These are phyloP conservation scores for Kwoniella europaea DNA, from an alignment of 768 basidiomycete genomes.

Conservation along the genomic window DNA sequence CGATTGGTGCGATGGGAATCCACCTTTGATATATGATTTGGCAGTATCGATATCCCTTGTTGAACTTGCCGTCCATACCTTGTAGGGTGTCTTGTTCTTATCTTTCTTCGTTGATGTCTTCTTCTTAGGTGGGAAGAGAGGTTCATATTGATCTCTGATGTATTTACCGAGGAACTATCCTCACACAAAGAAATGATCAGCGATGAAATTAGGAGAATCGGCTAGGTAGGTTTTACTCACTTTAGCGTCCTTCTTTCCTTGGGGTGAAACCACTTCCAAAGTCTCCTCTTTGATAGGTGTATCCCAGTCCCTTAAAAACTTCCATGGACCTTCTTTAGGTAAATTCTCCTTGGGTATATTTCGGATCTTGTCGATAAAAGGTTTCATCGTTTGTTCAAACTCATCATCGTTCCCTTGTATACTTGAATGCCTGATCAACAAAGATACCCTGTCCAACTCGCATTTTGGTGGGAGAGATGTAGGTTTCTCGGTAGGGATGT, in stretches of 20 bases:
- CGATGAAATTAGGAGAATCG: too few relatives aligned
- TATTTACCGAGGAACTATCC: constrained; percentile 51
- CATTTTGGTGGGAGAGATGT: constrained; percentile 53
- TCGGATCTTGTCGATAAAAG: constrained; percentile 57
- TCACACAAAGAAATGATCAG: too few relatives aligned
- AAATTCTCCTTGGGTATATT: constrained; percentile 25
- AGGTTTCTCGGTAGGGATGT: constrained; percentile 49
- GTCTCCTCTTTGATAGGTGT: constrained; percentile 56
- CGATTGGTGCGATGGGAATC: constrained; percentile 58
- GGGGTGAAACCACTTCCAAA: constrained; percentile 55
- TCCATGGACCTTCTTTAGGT: constrained; percentile 42
- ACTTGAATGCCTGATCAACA: constrained; percentile 58
- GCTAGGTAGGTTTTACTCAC: too few relatives aligned
- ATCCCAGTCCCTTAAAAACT: constrained; percentile 56
- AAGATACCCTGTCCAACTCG: constrained; percentile 50
- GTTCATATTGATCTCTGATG: constrained; percentile 47
- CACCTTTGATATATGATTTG: constrained; percentile 57
- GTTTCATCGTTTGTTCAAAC: constrained; percentile 57
- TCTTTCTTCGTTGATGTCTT: constrained; percentile 30
- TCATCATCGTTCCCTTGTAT: constrained; percentile 61
- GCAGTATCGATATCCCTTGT: constrained; percentile 57
- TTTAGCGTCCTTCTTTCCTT: constrained; percentile 57
- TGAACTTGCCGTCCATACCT: constrained; percentile 58
- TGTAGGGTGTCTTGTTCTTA: constrained; percentile 37
- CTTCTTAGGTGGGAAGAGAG: constrained; percentile 45